Base-by-base conservation (phyloP, 495 filamentous ascomycete species). In the Annulohypoxylon moriforme region DNA sequence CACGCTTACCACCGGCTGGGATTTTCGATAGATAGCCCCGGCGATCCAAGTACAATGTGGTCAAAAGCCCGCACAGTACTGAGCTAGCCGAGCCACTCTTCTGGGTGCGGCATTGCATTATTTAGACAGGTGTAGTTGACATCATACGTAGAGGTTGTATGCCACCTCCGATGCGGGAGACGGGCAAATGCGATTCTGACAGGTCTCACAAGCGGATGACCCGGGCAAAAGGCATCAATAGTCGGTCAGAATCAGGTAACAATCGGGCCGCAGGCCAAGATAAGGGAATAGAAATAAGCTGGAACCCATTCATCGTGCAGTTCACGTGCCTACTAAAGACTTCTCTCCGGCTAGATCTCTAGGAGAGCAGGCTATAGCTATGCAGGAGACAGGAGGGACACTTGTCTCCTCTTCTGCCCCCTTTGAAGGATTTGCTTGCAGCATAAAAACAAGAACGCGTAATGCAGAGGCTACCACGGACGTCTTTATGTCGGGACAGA, bases 191-290 rank as follows among this genome's bases (percentile, higher is more conserved):
- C 50, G 38, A 31, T 57, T 52, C 16, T 46, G 53, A 31, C 29
- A 62, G 42, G 57, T 69, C 46, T 64, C 46, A 22, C 38, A 22
- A 2, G 29, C 69, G 64, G 64, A 68, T 59, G 55, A 34, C 60
- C 46, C 52, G 60, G 57, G 29, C 33, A 62, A n/a, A 58, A 42
- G 20, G 3, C 9, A 29, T 63, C 40, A 27, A 67, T 62, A 52
- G 71, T 62, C 66, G 66, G 66, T 59, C 61, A 66, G 49, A 56
- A 44, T 69, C 57, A 69, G 71, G 66, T 67, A 69, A 69, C 66
- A 69, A 69, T 69, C 65, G 60, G 65, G 65, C 70, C 65, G 65
- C 65, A 64, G 56, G 47, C 60, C 65, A 68, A 73, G 60, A 60
- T 31, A 60, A 60, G 56, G 33, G 36, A 46, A 63, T 57, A 64